Evolutionary conservation across 345 rosid genomes (phyloP).

Genomic region (Litchi chinensis): DNA sequence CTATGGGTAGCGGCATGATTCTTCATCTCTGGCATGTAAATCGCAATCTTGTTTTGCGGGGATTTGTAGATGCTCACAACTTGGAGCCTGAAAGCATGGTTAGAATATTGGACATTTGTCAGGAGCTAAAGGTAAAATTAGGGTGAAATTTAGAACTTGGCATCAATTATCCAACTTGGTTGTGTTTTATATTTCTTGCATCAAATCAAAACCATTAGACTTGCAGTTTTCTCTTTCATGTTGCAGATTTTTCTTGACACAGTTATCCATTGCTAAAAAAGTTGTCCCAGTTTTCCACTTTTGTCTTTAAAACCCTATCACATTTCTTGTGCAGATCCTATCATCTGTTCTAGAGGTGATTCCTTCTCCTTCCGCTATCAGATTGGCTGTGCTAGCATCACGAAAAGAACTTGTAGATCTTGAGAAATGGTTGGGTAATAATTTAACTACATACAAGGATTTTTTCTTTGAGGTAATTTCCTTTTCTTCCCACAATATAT

Average conservation of each 20-base stretch:
- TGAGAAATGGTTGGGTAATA: conserved; percentile 77
- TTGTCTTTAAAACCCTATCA: not conserved
- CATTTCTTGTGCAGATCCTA: conserved; percentile 61
- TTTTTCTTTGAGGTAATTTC: conserved; percentile 73
- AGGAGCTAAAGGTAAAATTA: conserved; percentile 76
- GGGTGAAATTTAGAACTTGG: not conserved
- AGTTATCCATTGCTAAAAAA: not conserved
- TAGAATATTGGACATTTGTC: conserved; percentile 70
- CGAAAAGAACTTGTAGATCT: conserved; percentile 71
- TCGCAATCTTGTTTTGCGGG: conserved; percentile 69
- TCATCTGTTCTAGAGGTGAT: conserved; percentile 67
- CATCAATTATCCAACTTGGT: not conserved
- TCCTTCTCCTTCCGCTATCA: conserved; percentile 66
- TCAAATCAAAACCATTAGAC: not conserved
- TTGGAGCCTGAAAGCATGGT: conserved; percentile 56
- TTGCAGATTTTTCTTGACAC: not conserved
- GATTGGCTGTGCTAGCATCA: conserved; percentile 88
- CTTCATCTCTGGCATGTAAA: conserved; percentile 80
- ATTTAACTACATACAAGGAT: conserved; percentile 63
- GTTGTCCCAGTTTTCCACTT: not conserved
- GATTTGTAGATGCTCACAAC: conserved; percentile 59
- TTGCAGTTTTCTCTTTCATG: not conserved
- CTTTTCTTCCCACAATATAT: not conserved
- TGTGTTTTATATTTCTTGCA: conserved; percentile 1
- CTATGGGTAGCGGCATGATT: conserved; percentile 53